These are phyloP conservation scores for Closterium sp. DNA, from an alignment of 139 green algal genomes.

Conservation along the genomic window DNA sequence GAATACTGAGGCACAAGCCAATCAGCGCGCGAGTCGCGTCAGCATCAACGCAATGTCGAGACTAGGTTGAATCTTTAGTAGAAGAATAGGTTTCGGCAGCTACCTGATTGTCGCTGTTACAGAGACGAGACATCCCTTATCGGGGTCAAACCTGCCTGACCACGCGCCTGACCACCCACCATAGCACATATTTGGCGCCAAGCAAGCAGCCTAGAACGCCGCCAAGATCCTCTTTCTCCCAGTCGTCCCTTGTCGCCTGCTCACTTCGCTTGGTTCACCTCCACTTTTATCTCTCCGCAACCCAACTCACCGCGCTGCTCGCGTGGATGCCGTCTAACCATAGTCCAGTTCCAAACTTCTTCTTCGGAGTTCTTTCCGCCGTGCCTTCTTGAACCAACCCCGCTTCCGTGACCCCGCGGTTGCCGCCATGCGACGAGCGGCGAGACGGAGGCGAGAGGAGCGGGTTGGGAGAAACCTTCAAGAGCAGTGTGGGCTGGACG, in stretches of 20 bases:
- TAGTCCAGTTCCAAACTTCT: too few species aligned
- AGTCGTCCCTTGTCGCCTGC: too few species aligned
- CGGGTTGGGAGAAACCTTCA: background rate
- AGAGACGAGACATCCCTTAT: background rate
- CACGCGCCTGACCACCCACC: too few species aligned
- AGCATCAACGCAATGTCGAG: background rate
- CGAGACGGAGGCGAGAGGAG: background rate
- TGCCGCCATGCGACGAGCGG: background rate
- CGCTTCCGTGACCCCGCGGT: background rate
- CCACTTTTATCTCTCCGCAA: background rate
- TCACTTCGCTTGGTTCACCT: too few species aligned
- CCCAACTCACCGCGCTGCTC: background rate
- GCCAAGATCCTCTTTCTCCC: too few species aligned
- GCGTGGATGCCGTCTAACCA: too few species aligned
- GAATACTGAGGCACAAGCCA: background rate
- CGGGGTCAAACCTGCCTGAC: background rate
- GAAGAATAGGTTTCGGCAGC: background rate
- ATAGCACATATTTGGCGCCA: too few species aligned
- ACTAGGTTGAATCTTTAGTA: background rate
- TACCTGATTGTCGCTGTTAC: background rate
- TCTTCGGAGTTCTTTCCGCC: too few species aligned
- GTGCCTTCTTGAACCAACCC: too few species aligned
- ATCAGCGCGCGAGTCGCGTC: background rate
- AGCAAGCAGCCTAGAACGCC: too few species aligned
- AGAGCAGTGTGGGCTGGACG: too few species aligned